These are phyloP conservation scores for Hypoxylon fuscum DNA, from an alignment of 495 filamentous ascomycete species.

Conservation along the genomic window DNA sequence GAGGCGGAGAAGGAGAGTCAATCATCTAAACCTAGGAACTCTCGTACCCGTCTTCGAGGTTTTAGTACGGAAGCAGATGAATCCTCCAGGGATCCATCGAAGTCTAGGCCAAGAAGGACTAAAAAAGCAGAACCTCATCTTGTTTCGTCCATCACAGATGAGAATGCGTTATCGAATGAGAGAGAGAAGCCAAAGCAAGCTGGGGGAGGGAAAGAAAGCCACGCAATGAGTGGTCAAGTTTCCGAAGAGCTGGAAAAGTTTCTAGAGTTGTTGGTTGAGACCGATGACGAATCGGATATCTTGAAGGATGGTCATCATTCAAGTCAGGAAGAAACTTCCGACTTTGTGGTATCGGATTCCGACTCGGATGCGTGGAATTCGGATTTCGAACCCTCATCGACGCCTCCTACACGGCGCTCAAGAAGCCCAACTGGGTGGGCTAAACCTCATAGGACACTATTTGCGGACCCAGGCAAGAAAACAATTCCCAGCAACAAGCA, in stretches of 20 bases:
- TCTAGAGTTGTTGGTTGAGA: not conserved
- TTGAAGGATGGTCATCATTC: slow-evolving; percentile 1
- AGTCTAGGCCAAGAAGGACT: slow-evolving; percentile 4
- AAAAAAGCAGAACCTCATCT: slow-evolving; percentile 1
- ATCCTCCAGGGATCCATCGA: not conserved
- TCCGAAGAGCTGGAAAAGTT: not conserved
- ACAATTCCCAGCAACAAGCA: slow-evolving; percentile 12
- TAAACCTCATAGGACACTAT: slow-evolving; percentile 29
- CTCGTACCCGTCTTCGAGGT: slow-evolving; percentile 5
- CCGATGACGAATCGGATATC: slow-evolving; percentile 11
- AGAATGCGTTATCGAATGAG: not conserved
- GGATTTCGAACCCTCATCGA: slow-evolving; percentile 30
- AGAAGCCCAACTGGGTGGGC: slow-evolving; percentile 28
- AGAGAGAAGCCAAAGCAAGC: slow-evolving; percentile 1
- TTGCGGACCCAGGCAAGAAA: slow-evolving; percentile 28
- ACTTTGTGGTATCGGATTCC: slow-evolving; percentile 34
- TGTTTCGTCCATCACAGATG: not conserved
- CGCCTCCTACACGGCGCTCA: slow-evolving; percentile 23
- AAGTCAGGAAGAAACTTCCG: slow-evolving; percentile 28
- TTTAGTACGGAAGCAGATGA: not conserved
- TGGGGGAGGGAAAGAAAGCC: not conserved
- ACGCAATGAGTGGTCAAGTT: not conserved
- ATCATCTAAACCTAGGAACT: slow-evolving; percentile 3
- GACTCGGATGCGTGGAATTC: slow-evolving; percentile 33
- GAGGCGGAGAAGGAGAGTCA: slow-evolving; percentile 3